Percentiles rank a stretch among this genome's conserved stretches.
Evolutionary conservation across 176 grass and related monocot genomes (phyloP).

Genomic region (Typha latifolia): DNA sequence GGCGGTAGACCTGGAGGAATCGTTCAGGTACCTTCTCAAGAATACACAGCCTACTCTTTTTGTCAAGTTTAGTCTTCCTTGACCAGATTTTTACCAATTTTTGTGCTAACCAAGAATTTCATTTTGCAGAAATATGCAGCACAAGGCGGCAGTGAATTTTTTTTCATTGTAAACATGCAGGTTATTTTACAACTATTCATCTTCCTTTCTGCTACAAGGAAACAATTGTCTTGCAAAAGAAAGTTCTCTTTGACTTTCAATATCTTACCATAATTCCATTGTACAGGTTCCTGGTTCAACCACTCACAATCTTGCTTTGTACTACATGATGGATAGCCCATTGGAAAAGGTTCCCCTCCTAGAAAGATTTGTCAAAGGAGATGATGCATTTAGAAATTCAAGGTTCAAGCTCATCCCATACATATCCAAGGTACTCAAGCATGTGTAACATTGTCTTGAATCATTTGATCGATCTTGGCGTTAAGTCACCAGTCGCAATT

Average conservation of each 20-base stretch:
- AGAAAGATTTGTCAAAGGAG: constrained; percentile 84
- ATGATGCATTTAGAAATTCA: constrained; percentile 95
- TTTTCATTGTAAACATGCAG: constrained; percentile 96
- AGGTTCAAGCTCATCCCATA: constrained; percentile 98
- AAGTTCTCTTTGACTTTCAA: not conserved
- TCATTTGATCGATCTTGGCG: not conserved
- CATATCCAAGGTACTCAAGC: constrained; percentile 68
- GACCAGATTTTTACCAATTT: too few species aligned
- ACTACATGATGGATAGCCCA: constrained; percentile 94
- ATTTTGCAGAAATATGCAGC: constrained; percentile 64
- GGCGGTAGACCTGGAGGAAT: constrained; percentile 58
- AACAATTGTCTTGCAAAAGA: not conserved
- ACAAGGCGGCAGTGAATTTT: constrained; percentile 72
- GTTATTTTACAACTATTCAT: constrained; percentile 20
- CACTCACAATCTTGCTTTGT: constrained; percentile 85
- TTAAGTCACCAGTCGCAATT: not conserved
- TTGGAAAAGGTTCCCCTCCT: constrained; percentile 80
- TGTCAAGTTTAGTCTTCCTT: too few species aligned
- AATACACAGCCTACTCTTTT: too few species aligned
- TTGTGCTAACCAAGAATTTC: too few species aligned
- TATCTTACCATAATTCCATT: not conserved
- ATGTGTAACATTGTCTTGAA: not conserved
- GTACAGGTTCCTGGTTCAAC: constrained; percentile 84
- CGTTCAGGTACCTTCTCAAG: constrained; percentile 57
- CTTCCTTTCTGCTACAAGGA: too few species aligned